Conservation (phyloP, 2,329 filamentous ascomycete species). For the Hymenoscyphus fructigenus region DNA sequence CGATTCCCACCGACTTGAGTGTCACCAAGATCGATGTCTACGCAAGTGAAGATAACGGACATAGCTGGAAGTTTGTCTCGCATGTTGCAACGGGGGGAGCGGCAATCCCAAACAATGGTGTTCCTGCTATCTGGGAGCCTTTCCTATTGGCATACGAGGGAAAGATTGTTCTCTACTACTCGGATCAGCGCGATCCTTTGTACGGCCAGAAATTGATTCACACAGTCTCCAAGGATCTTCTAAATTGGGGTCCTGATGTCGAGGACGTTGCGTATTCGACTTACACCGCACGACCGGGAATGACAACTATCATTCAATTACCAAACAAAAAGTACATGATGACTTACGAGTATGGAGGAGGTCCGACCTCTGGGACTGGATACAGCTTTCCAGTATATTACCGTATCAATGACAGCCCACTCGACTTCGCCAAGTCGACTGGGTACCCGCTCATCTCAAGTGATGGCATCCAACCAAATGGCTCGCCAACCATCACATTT, state of each 20-base stretch:
- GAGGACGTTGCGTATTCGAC: constrained; percentile 62
- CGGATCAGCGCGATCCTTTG: constrained; percentile 65
- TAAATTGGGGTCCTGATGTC: constrained; percentile 57
- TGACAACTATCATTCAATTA: constrained; percentile 61
- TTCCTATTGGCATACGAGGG: constrained; percentile 60
- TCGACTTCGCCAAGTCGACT: constrained; percentile 29
- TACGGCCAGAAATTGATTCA: constrained; percentile 70
- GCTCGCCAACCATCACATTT: constrained; percentile 35
- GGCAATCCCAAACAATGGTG: constrained; percentile 56
- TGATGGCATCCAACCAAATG: constrained; percentile 28
- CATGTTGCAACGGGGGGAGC: constrained; percentile 63
- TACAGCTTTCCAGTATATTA: constrained; percentile 37
- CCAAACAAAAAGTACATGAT: constrained; percentile 58
- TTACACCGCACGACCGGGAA: constrained; percentile 65
- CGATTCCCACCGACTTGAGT: constrained; percentile 51
- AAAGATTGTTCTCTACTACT: constrained; percentile 66
- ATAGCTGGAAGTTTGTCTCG: constrained; percentile 66
- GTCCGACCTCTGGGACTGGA: constrained; percentile 17
- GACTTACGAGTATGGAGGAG: constrained; percentile 52
- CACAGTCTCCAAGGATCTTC: constrained; percentile 52
- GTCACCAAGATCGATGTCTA: constrained; percentile 69
- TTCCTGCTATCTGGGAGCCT: constrained; percentile 72
- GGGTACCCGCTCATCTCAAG: constrained; percentile 29
- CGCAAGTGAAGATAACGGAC: constrained; percentile 57
- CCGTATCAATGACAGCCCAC: constrained; percentile 33